Base-by-base conservation (phyloP, 306 rosid genomes). In the Rosa chinensis region DNA sequence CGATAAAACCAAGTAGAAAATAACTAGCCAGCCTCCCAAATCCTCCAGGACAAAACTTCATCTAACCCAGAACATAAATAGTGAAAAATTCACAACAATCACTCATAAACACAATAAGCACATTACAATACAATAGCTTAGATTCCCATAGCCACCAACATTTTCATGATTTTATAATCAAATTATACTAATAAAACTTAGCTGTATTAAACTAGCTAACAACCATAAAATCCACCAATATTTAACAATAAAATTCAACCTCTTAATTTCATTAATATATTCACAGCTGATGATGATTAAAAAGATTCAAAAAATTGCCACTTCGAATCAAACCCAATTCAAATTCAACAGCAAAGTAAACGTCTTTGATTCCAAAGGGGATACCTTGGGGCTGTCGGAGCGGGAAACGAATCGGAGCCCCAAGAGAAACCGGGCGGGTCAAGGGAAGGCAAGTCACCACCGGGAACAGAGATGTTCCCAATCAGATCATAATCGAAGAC, bases 401-500 rank as follows among this genome's bases (percentile, higher is more conserved):
- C 35, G 4, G 84, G 37, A 72, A 84, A 79, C 40, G 83, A 75
- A 63, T 82, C 70, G 58, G 92, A 78, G 66, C 89, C 79, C 92
- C 92, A 93, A 62, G 88, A 43, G 81, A 87, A 91, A 76, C 49
- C 70, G 39, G 92, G 81, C 8, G 79, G 84, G 44, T 87, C 86
- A 50, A 86, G 84, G 28, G 69, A 35, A 0, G 88, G 83, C 58
- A 78, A 82, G 82, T 83, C 90, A 28, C 85, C 82, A 5, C 88
- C 87, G 44, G 83, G 83, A 48, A 79, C 83, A 25, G 84, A 78
- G 88, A 89, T 83, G 88, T 83, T 85, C 42, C 85, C 97, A 10
- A 89, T 76, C 70, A 84, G 69, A 63, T 82, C 87, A 73, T 86
- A 91, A 82, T 93, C 97, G 66, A 88, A 79, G 28, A 77, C 78